phyloP scores from a whole-genome alignment of 768 basidiomycete genomes.

The Auricularia sp. region DNA sequence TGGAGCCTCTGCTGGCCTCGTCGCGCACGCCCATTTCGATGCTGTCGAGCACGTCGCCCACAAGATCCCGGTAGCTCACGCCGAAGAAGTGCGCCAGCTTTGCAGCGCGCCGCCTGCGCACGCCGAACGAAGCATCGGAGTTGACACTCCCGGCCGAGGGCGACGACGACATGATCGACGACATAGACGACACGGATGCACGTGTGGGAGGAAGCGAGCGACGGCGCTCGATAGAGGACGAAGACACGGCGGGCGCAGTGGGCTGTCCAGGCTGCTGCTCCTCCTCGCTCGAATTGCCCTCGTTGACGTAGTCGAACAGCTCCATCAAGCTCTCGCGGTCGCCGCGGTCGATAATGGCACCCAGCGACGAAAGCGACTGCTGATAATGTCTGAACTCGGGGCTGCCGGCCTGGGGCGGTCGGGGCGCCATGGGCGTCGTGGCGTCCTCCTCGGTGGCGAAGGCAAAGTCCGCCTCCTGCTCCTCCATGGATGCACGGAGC shows the following conservation, averaged over 20 bases:
- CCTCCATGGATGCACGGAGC: conserved; percentile 18
- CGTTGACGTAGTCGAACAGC: conserved; percentile 35
- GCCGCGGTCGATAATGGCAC: conserved; percentile 71
- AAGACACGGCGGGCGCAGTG: conserved; percentile 12
- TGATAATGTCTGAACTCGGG: conserved; percentile 66
- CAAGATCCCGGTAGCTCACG: conserved; percentile 70
- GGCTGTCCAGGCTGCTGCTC: not conserved
- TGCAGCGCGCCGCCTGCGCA: conserved; percentile 62
- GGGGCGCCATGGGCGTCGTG: not conserved
- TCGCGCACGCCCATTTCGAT: conserved; percentile 67
- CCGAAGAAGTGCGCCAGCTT: conserved; percentile 85
- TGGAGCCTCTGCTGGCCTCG: conserved; percentile 51
- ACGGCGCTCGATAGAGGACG: conserved; percentile 50
- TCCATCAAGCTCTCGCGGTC: conserved; percentile 65
- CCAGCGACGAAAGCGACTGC: conserved; percentile 69
- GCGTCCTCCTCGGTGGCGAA: not conserved
- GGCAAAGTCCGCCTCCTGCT: not conserved
- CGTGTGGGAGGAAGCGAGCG: conserved; percentile 58
- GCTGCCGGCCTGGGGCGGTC: not conserved
- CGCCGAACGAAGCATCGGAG: conserved; percentile 38
- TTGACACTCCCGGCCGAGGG: not conserved
- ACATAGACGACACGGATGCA: conserved; percentile 24
- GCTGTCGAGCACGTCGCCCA: conserved; percentile 68
- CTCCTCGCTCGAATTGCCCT: conserved; percentile 1
- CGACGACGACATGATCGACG: conserved; percentile 6